Base-by-base conservation (phyloP, 2,329 filamentous ascomycete species). In the Hawksworthiomyces lignivorus region DNA sequence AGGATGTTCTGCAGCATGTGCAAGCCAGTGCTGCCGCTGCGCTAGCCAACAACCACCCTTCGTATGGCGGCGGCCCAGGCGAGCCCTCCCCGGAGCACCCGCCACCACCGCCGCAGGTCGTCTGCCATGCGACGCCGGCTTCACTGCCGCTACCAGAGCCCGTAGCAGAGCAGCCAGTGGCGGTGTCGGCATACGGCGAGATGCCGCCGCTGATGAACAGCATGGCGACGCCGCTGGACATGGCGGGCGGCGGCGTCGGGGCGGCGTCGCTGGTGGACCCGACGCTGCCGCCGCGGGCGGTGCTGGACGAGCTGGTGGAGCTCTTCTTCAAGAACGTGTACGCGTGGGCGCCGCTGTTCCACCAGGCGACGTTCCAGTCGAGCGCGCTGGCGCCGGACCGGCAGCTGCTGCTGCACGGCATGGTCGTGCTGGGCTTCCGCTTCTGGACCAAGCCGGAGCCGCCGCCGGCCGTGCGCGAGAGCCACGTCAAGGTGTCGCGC, bases 291-390 rank as follows among this genome's bases (percentile, higher is more conserved):
- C 39, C 46, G 5, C 38, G 26, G 1, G 36, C 34, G 3, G 36
- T 48, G 10, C 32, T 48, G 9, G 12, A 38, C 15, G 39, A 45
- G 14, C 46, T 48, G 10, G 27, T 43, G 31, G 46, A 41, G 9
- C 32, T 48, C 15, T 46, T 40, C 18, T 48, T 48, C 18, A 20
- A 26, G 6, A 30, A 27, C 21, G 43, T 48, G 26, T 48, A 45
- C 30, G 31, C 46, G 14, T 48, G 43, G 46, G 42, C 42, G 9
- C 46, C 46, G 27, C 42, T 48, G 31, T 48, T 48, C 18, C 22
- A 47, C 39, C 20, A 29, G 17, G 35, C 41, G 7, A 33, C 14
- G 12, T 47, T 47, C 11, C 18, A 22, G 21, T 28, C 34, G 27
- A 29, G 14, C 19, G 14, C 45, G 20, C 5, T 27, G 6, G 4